phyloP scores from a whole-genome alignment of 768 basidiomycete genomes.

The Leccinum variicolor region DNA sequence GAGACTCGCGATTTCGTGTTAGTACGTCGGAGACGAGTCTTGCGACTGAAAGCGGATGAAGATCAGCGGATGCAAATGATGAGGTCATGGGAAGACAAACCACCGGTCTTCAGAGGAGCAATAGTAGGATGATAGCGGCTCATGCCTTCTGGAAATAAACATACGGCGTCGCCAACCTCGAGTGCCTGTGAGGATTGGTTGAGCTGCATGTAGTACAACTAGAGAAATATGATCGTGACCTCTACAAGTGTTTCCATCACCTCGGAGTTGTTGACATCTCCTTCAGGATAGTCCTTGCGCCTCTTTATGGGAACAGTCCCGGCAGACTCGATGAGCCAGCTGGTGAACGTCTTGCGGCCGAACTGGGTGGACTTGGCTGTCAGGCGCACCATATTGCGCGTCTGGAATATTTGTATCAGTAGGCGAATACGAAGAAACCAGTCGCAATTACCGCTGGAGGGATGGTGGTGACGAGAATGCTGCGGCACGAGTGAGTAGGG shows the following conservation, averaged over 20 bases:
- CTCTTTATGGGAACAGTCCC: conserved; percentile 84
- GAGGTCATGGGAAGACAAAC: conserved; percentile 34
- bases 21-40: conserved; percentile 78
- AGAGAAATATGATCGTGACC: conserved; percentile 34
- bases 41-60: conserved; percentile 48
- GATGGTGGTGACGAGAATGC: conserved; percentile 71
- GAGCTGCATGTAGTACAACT: conserved; percentile 2
- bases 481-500: conserved; percentile 22
- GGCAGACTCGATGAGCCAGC: conserved; percentile 86
- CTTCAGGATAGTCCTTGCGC: conserved; percentile 62
- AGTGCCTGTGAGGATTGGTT: conserved; percentile 49
- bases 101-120: conserved; percentile 84
- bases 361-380: conserved; percentile 90
- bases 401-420: conserved; percentile 36
- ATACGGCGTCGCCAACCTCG: conserved; percentile 73
- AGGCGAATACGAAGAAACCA: conserved; percentile 1
- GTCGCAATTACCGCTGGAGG: conserved; percentile 53
- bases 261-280: conserved; percentile 58
- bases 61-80: background rate
- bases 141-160: conserved; percentile 84
- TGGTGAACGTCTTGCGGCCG: conserved; percentile 77
- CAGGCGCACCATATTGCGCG: conserved; percentile 74
- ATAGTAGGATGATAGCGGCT: conserved; percentile 86
- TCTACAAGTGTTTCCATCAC: conserved; percentile 68
- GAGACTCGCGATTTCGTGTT: conserved; percentile 61